A percentile compares a stretch with the other conserved stretches of the same genome.
Evolutionary conservation across 164 flowering plant genomes (phyloP).

Genomic region (Kalanchoe fedtschenkoi): DNA sequence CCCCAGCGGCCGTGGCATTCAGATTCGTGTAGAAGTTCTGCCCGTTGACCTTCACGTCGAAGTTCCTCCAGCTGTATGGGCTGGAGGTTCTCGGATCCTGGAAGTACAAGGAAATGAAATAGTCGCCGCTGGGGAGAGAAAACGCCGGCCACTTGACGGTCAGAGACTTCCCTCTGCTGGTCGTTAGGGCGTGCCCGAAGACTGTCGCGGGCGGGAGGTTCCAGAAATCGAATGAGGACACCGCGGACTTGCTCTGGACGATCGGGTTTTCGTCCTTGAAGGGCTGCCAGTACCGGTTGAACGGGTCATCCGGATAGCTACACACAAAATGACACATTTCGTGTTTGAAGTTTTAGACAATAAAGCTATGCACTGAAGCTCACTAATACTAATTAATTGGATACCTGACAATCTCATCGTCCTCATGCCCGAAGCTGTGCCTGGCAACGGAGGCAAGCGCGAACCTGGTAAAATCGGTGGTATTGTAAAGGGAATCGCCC

Average conservation of each 20-base stretch:
- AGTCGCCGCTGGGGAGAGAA: constrained; percentile 36
- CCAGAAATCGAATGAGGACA: constrained; percentile 61
- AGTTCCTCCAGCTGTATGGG: constrained; percentile 78
- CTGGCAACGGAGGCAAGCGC: constrained; percentile 58
- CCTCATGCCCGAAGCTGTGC: constrained; percentile 41
- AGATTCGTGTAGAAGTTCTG: constrained; percentile 38
- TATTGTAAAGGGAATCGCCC: constrained; percentile 53
- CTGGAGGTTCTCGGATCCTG: constrained; percentile 70
- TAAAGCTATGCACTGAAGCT: neutral
- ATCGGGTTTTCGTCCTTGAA: constrained; percentile 41
- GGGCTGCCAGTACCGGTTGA: constrained; percentile 75
- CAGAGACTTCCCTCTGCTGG: constrained; percentile 58
- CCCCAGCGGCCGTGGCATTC: constrained; percentile 54
- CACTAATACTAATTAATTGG: neutral
- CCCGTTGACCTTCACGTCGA: constrained; percentile 52
- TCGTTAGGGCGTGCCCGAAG: constrained; percentile 38
- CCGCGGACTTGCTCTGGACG: constrained; percentile 28
- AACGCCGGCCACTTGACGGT: constrained; percentile 55
- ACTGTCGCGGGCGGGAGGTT: constrained; percentile 65
- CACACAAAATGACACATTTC: no score
- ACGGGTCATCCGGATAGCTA: constrained; percentile 90
- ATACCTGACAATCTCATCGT: constrained; percentile 38
- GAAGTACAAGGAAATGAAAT: constrained; percentile 73
- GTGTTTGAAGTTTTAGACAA: constrained; percentile 10
- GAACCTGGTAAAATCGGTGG: constrained; percentile 44